Base-by-base conservation (phyloP, 2,329 filamentous ascomycete species). In the Fusarium odoratissimum region DNA sequence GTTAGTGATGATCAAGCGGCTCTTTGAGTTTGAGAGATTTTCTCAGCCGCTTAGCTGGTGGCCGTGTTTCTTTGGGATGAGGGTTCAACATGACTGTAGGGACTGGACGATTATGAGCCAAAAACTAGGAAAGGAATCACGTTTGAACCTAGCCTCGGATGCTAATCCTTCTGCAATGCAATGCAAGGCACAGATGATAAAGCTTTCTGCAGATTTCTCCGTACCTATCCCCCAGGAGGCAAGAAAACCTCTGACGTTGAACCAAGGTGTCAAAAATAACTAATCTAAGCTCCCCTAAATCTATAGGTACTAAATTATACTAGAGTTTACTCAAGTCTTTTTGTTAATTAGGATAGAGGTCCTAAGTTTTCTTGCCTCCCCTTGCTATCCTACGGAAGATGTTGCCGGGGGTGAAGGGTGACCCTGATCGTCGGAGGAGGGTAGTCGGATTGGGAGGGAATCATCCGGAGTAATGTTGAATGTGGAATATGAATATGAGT, bases 21-120 rank as follows among this genome's bases (percentile, higher is more conserved):
- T 38, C 40, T 48, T 72, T 65, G 64, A 72, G 58, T 69, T 71
- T 72, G 64, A 56, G 64, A 64, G 45, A 72, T 64, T 72, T 72
- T 69, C 49, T 69, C 35, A 54, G 58, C 52, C 46, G 38, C n/a
- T 48, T 58, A 25, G 45, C 31, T 31, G 21, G 31, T 25, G 41
- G 58, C 49, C 35, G 28, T 46, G 21, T 28, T 28, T 41, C 33
- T 12, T 38, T 42, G 33, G 19, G 8, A 48, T 33, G 35, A 49
- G 44, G 48, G n/a, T 14, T 57, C 35, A 64, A 49, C n/a, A 21
- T 17, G 16, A 14, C 37, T 55, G 8, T 25, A n/a, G 38, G 25
- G 16, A 44, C 23, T 37, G 38, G 23, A 9, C 16, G 16, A 30
- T 23, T 40, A 49, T 23, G 25, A 41, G 28, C 21, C 19, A 30